Evolutionary conservation across 345 rosid species (phyloP).

Genomic region (Aurinia saxatilis): DNA sequence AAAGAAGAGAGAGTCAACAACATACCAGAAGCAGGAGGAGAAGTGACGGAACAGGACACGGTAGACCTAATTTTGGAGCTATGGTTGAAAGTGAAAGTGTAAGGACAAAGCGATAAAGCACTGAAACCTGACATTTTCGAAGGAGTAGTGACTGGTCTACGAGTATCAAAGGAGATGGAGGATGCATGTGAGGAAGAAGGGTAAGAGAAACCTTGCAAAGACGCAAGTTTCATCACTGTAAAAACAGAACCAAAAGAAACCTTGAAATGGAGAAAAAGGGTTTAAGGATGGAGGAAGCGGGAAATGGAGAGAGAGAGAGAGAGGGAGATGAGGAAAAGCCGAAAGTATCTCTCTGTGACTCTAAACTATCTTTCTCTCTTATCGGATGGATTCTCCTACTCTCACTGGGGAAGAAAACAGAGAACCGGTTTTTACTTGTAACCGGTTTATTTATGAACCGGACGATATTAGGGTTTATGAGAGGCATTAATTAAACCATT

Average conservation of each 20-base stretch:
- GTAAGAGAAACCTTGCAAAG: slow-evolving; percentile 24
- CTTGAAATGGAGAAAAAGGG: neutral
- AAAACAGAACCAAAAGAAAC: neutral
- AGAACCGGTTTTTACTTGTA: neutral
- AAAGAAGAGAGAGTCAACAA: neutral
- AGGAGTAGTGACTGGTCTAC: slow-evolving; percentile 9
- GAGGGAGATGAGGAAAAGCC: neutral
- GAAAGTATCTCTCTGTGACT: slow-evolving; percentile 27
- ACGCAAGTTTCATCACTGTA: slow-evolving; percentile 19
- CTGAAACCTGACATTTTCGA: slow-evolving; percentile 54
- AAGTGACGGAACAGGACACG: slow-evolving; percentile 46
- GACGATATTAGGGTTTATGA: neutral
- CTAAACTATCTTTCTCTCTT: slow-evolving; percentile 24
- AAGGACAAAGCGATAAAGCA: slow-evolving; percentile 46
- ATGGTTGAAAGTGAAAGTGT: slow-evolving; percentile 30
- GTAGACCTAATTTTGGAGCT: slow-evolving; percentile 19
- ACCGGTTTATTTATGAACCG: slow-evolving; percentile 2
- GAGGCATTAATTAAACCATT: neutral
- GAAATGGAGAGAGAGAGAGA: slow-evolving; percentile 11
- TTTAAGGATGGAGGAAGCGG: slow-evolving; percentile 27
- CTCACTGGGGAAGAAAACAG: neutral
- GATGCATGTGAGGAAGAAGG: slow-evolving; percentile 28
- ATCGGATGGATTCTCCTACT: slow-evolving; percentile 15
- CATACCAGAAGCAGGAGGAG: slow-evolving; percentile 47
- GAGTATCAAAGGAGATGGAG: slow-evolving; percentile 22